Percentiles rank a stretch among this genome's conserved stretches.
These are phyloP conservation scores for Apostasia ramifera DNA, from an alignment of 106 monocot genomes.

Conservation along the genomic window DNA sequence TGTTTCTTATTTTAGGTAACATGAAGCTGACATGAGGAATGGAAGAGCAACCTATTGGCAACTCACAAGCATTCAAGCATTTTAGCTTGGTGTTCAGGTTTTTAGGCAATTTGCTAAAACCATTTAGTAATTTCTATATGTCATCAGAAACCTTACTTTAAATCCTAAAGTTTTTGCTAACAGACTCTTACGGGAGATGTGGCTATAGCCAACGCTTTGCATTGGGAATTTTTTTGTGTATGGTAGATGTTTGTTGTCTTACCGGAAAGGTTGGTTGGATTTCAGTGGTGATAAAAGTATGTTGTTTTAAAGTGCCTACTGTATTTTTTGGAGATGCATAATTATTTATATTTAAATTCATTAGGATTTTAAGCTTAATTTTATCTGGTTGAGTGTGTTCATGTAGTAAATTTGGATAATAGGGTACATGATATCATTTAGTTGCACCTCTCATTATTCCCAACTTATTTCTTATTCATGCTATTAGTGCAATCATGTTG, in stretches of 20 bases:
- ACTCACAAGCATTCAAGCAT: slow-evolving; percentile 92
- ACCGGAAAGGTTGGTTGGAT: slow-evolving; percentile 63
- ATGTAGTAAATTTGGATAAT: too few relatives aligned
- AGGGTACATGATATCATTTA: too few relatives aligned
- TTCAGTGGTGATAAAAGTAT: neutral
- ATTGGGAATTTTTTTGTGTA: slow-evolving; percentile 82
- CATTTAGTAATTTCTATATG: neutral
- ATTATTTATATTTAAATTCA: too few relatives aligned
- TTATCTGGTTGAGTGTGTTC: too few relatives aligned
- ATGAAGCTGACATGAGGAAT: slow-evolving; percentile 91
- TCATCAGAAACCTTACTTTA: neutral
- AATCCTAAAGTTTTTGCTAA: slow-evolving; percentile 7
- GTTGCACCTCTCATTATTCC: too few relatives aligned
- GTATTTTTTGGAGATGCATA: too few relatives aligned
- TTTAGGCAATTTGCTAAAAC: slow-evolving; percentile 7
- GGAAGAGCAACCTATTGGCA: slow-evolving; percentile 96
- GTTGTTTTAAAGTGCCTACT: neutral
- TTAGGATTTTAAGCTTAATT: too few relatives aligned
- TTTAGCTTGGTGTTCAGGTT: slow-evolving; percentile 98
- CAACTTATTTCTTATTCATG: too few relatives aligned
- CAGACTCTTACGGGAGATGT: slow-evolving; percentile 85
- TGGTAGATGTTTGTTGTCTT: slow-evolving; percentile 87
- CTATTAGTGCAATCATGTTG: too few relatives aligned
- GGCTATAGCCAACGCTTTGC: slow-evolving; percentile 72
- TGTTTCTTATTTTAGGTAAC: slow-evolving; percentile 52